Percentiles rank a stretch among this genome's conserved stretches.
These are phyloP conservation scores for Neurospora tetraspora DNA, from an alignment of 495 filamentous ascomycete species.

Conservation along the genomic window DNA sequence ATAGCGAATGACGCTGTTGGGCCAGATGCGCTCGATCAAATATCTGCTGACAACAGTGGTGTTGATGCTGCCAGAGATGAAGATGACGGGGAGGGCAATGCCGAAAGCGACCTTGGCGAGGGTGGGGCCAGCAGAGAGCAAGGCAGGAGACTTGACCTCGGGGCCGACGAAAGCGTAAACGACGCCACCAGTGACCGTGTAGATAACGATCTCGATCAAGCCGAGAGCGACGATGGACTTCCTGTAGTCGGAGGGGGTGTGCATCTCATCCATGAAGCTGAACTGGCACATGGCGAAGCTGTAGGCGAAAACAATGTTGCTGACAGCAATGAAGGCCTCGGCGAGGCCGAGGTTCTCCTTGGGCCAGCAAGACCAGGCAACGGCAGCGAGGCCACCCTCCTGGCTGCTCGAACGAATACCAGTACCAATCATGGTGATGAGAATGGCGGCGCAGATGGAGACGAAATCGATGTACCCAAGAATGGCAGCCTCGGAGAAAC, in stretches of 20 bases:
- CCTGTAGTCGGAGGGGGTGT: slow-evolving; percentile 52
- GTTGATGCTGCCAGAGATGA: slow-evolving; percentile 57
- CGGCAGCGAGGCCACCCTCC: slow-evolving; percentile 21
- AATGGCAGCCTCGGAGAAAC: slow-evolving; percentile 48
- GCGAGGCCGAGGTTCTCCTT: slow-evolving; percentile 27
- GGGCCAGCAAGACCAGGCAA: slow-evolving; percentile 35
- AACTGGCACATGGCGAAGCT: slow-evolving; percentile 64
- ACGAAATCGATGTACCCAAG: slow-evolving; percentile 50
- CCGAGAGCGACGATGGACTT: slow-evolving; percentile 60
- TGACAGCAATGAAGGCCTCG: slow-evolving; percentile 52
- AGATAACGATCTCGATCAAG: slow-evolving; percentile 54
- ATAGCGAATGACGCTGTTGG: slow-evolving; percentile 42
- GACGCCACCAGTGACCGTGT: slow-evolving; percentile 54
- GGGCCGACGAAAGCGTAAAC: slow-evolving; percentile 68
- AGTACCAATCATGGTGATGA: slow-evolving; percentile 59
- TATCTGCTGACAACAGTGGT: slow-evolving; percentile 50
- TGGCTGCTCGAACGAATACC: slow-evolving; percentile 38
- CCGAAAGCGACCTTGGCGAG: slow-evolving; percentile 69
- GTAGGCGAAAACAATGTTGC: slow-evolving; percentile 69
- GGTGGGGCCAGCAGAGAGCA: slow-evolving; percentile 49
- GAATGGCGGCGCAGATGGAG: slow-evolving; percentile 54
- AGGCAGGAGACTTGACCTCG: slow-evolving; percentile 57
- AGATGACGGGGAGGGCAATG: slow-evolving; percentile 70
- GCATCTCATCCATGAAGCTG: slow-evolving; percentile 69
- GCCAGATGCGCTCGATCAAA: slow-evolving; percentile 53